Evolutionary conservation across 306 rosid species (phyloP).

Genomic region (Delonix regia): DNA sequence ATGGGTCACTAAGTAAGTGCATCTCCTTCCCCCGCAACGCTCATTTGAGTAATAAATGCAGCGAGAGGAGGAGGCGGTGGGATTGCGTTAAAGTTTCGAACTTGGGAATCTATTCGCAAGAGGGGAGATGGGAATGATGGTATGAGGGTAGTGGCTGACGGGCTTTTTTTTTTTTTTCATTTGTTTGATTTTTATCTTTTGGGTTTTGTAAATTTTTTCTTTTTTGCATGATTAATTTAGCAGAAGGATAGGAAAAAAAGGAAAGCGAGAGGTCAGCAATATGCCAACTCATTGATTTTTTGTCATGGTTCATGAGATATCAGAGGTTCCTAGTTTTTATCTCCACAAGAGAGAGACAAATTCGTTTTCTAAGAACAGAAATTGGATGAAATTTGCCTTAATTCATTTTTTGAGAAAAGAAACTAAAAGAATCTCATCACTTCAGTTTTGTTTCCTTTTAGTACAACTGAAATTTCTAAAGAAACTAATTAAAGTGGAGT

Average conservation of each 20-base stretch:
- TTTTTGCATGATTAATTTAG: background rate
- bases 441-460: no score
- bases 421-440: background rate
- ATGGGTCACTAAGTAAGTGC: background rate
- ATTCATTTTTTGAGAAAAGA: background rate
- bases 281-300: conserved; percentile 35
- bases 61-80: conserved; percentile 1
- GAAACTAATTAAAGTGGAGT: no score
- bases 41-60: background rate
- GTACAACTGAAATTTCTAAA: no score
- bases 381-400: background rate
- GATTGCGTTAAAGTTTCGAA: conserved; percentile 27
- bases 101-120: conserved; percentile 24
- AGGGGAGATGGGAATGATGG: background rate
- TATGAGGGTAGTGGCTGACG: background rate
- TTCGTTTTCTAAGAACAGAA: background rate
- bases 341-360: background rate
- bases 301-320: conserved; percentile 20
- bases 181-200: background rate
- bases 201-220: background rate
- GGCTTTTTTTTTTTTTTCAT: background rate
- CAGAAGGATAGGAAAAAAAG: background rate
- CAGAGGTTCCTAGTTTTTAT: conserved; percentile 4
- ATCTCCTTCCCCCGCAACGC: background rate
- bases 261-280: conserved; percentile 23